phyloP scores from a whole-genome alignment of 2,329 filamentous ascomycete genomes.

The Knufia fluminis region DNA sequence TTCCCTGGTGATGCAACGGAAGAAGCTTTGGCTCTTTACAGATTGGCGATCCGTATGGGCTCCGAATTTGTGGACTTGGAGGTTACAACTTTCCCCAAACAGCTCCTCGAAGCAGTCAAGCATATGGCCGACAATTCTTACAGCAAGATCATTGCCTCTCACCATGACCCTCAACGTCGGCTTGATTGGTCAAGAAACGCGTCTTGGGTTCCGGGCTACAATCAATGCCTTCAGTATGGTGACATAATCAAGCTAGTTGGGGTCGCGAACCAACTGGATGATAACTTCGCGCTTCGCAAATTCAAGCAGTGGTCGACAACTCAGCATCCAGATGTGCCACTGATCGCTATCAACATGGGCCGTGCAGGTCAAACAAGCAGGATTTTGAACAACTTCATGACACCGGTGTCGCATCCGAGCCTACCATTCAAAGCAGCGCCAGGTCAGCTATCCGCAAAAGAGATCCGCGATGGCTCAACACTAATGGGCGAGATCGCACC shows the following conservation, averaged over 20 bases:
- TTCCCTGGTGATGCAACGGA: slow-evolving; percentile 70
- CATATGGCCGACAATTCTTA: slow-evolving; percentile 55
- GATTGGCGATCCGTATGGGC: slow-evolving; percentile 68
- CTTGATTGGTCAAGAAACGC: slow-evolving; percentile 77
- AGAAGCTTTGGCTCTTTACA: slow-evolving; percentile 67
- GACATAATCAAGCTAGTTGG: slow-evolving; percentile 94
- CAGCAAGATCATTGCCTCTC: slow-evolving; percentile 84
- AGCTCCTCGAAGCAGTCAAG: slow-evolving; percentile 58
- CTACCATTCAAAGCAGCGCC: slow-evolving; percentile 91
- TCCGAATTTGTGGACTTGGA: slow-evolving; percentile 92
- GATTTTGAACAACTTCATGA: slow-evolving; percentile 85
- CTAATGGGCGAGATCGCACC: slow-evolving; percentile 69
- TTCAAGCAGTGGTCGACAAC: slow-evolving; percentile 71
- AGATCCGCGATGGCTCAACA: slow-evolving; percentile 71
- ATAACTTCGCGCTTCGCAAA: slow-evolving; percentile 74
- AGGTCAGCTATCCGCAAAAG: slow-evolving; percentile 80
- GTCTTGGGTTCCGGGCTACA: slow-evolving; percentile 87
- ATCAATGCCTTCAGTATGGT: slow-evolving; percentile 77
- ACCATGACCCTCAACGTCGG: slow-evolving; percentile 73
- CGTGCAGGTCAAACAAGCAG: slow-evolving; percentile 76
- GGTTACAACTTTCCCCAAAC: slow-evolving; percentile 64
- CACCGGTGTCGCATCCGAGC: slow-evolving; percentile 79
- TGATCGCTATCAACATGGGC: slow-evolving; percentile 97
- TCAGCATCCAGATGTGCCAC: slow-evolving; percentile 60
- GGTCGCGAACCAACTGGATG: slow-evolving; percentile 62